Conservation (phyloP, 2,329 filamentous ascomycete species). For the Colletotrichum chrysophilum region DNA sequence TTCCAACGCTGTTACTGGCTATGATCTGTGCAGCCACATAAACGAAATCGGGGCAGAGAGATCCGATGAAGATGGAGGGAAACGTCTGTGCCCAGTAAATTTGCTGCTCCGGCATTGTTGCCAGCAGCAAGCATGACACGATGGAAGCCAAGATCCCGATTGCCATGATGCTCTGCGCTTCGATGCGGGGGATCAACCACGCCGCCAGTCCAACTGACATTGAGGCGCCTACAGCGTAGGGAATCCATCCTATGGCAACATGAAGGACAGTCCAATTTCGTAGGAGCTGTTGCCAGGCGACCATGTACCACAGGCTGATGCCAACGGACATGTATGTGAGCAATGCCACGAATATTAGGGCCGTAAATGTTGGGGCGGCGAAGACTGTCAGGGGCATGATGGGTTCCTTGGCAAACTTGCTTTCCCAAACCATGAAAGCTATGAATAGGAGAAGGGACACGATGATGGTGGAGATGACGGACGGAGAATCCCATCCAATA, state of each 20-base stretch:
- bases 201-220: background rate
- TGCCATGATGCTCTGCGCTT: background rate
- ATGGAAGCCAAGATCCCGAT: background rate
- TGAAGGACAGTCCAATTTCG: constrained; percentile 45
- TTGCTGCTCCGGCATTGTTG: background rate
- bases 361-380: background rate
- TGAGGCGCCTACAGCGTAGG: background rate
- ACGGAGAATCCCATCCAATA: background rate
- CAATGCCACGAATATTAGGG: background rate
- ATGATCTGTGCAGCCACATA: constrained; percentile 58
- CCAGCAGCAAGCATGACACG: background rate
- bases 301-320: background rate
- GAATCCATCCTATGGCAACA: constrained; percentile 37
- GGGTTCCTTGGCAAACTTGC: background rate
- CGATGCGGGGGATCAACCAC: background rate
- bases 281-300: background rate
- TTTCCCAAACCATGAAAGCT: background rate
- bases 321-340: background rate
- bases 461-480: background rate
- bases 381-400: background rate
- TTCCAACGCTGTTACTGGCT: constrained; percentile 54
- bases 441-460: background rate
- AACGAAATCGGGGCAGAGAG: constrained; percentile 55
- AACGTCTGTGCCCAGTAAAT: background rate
- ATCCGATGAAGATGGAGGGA: background rate